Evolutionary conservation across 139 green algal genomes (phyloP).

Genomic region (Mesostigma viride): DNA sequence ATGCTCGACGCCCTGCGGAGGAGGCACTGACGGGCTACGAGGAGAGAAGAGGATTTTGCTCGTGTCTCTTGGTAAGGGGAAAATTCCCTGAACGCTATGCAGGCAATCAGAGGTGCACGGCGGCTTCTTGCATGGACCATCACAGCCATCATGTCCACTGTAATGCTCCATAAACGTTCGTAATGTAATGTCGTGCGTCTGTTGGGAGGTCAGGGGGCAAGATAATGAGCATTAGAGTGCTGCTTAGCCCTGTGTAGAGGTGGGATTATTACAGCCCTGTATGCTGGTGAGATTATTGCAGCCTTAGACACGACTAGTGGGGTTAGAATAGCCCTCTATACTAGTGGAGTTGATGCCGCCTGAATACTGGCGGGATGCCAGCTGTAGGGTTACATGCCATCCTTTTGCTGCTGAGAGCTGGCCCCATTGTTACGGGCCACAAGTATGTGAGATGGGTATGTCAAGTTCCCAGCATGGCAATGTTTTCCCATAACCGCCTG

Average conservation of each 20-base stretch:
- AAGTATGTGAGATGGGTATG: too few species aligned
- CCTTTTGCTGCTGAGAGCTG: too few species aligned
- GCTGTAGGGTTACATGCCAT: too few species aligned
- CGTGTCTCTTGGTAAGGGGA: constrained; percentile 57
- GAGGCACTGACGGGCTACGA: constrained; percentile 45
- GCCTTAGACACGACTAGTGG: constrained; percentile 52
- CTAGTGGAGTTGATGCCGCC: too few species aligned
- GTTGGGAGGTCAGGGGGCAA: too few species aligned
- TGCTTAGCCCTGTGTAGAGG: neutral
- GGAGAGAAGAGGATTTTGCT: constrained; percentile 58
- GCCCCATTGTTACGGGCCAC: too few species aligned
- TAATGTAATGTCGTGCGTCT: too few species aligned
- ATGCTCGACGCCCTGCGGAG: constrained; percentile 56
- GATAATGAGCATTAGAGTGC: neutral
- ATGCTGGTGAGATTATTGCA: constrained; percentile 43
- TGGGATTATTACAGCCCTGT: neutral
- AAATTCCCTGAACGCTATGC: neutral
- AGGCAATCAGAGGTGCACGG: neutral
- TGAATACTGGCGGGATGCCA: too few species aligned
- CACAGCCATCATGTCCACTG: neutral
- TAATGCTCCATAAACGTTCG: too few species aligned
- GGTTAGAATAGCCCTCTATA: too few species aligned
- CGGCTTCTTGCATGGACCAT: neutral
- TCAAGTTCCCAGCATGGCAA: too few species aligned
- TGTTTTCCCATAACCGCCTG: too few species aligned